These are phyloP conservation scores for Cytospora leucostoma DNA, from an alignment of 2,329 filamentous ascomycete species.

Conservation along the genomic window DNA sequence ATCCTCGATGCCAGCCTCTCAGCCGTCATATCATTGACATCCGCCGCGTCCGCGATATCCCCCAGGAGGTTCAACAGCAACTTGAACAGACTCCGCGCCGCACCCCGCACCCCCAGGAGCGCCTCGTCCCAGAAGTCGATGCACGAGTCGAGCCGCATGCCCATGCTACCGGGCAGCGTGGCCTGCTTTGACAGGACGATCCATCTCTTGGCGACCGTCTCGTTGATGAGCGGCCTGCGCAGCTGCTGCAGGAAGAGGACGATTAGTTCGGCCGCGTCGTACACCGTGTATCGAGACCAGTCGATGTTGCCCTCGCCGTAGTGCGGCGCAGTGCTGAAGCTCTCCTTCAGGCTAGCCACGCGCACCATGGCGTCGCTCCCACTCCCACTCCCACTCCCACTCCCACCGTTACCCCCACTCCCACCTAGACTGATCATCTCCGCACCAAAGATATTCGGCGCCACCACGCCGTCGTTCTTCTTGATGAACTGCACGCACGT, in stretches of 20 bases:
- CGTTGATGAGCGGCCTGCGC: conserved; percentile 42
- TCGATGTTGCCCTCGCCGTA: conserved; percentile 42
- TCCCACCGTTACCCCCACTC: no score
- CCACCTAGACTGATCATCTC: background rate
- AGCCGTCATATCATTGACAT: conserved; percentile 46
- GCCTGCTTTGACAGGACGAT: conserved; percentile 44
- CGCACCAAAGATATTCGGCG: conserved; percentile 43
- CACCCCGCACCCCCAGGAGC: conserved; percentile 42
- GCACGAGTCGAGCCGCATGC: conserved; percentile 42
- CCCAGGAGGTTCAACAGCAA: conserved; percentile 48
- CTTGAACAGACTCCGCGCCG: conserved; percentile 43
- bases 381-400: background rate
- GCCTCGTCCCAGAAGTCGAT: conserved; percentile 52
- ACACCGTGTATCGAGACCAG: conserved; percentile 40
- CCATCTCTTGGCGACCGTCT: conserved; percentile 44
- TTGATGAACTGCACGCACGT: conserved; percentile 43
- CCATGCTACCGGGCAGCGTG: conserved; percentile 38
- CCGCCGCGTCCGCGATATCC: conserved; percentile 42
- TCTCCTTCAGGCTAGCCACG: conserved; percentile 40
- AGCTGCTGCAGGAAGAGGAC: conserved; percentile 44
- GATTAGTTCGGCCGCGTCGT: conserved; percentile 46
- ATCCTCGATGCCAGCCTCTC: conserved; percentile 44
- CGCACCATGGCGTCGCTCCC: conserved; percentile 37
- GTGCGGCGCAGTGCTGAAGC: conserved; percentile 39
- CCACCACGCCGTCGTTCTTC: conserved; percentile 37